A percentile compares a stretch with the other conserved stretches of the same genome.
phyloP scores from a whole-genome alignment of 495 filamentous ascomycete species.

The Poronia punctata region DNA sequence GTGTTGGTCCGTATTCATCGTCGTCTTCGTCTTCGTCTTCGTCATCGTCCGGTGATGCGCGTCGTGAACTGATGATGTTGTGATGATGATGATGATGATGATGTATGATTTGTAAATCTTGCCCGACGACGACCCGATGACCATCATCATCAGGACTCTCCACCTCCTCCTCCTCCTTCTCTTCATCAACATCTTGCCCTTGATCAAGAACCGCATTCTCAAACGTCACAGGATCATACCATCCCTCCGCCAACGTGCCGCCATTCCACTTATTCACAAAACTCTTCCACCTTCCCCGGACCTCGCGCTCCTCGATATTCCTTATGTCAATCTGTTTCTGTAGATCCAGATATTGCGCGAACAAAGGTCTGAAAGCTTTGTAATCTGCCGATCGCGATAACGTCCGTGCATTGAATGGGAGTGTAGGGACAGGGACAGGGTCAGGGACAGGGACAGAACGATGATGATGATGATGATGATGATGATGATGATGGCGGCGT shows the following conservation, averaged over 20 bases:
- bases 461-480: slow-evolving; percentile 16
- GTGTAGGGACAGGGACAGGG: slow-evolving; percentile 16
- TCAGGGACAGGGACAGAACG: slow-evolving; percentile 2
- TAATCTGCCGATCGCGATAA: slow-evolving; percentile 59
- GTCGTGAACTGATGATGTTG: too few species aligned
- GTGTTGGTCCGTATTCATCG: slow-evolving; percentile 62
- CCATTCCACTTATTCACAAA: slow-evolving; percentile 91
- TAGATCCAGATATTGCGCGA: slow-evolving; percentile 81
- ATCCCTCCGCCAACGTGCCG: slow-evolving; percentile 84
- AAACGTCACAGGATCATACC: slow-evolving; percentile 74
- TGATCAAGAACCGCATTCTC: slow-evolving; percentile 38
- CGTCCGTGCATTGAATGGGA: slow-evolving; percentile 60
- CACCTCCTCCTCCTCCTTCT: slow-evolving; percentile 9
- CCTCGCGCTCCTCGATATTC: slow-evolving; percentile 59
- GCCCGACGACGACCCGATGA: too few species aligned
- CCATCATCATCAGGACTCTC: background rate
- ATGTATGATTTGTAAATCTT: too few species aligned
- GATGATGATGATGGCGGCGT: slow-evolving; percentile 10
- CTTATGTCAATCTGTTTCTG: slow-evolving; percentile 69
- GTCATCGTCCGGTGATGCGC: too few species aligned
- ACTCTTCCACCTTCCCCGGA: slow-evolving; percentile 85
- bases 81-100: too few species aligned
- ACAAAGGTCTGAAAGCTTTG: slow-evolving; percentile 57
- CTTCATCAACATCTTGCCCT: slow-evolving; percentile 2
- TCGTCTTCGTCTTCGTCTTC: slow-evolving; percentile 51